A percentile compares a stretch with the other conserved stretches of the same genome.
phyloP scores from a whole-genome alignment of 176 grass and related monocot genomes.

The Neostapfia colusana region DNA sequence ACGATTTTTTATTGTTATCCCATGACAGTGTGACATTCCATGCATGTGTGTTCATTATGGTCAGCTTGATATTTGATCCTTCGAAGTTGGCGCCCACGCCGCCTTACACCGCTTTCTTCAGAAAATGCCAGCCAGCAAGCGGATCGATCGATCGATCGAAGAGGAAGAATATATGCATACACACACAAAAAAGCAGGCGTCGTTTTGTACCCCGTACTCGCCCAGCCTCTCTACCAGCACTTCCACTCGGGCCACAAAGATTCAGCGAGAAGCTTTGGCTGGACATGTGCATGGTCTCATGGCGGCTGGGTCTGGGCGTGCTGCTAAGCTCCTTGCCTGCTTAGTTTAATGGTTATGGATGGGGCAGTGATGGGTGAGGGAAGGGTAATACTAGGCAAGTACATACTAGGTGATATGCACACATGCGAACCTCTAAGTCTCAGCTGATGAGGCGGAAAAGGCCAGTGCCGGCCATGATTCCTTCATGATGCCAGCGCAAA shows the following conservation, averaged over 20 bases:
- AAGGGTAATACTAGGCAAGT: not conserved
- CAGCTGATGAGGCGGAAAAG: not conserved
- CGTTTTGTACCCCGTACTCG: not conserved
- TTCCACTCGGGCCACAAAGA: conserved; percentile 6
- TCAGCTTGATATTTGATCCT: conserved; percentile 8
- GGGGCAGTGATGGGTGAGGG: conserved; percentile 39
- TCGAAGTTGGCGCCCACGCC: conserved; percentile 25
- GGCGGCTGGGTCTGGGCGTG: conserved; percentile 39
- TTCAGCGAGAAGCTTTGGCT: conserved; percentile 51
- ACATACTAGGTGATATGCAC: too few species aligned
- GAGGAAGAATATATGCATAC: conserved; percentile 35
- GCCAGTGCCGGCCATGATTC: conserved; percentile 26
- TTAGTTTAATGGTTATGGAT: conserved; percentile 34
- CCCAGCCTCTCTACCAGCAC: not conserved
- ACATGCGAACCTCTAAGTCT: conserved; percentile 33
- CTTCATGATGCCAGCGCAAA: conserved; percentile 1
- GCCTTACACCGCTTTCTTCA: not conserved
- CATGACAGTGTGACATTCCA: not conserved
- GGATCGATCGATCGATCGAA: not conserved
- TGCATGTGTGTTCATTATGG: conserved; percentile 36
- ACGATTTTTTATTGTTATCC: not conserved
- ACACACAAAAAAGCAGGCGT: conserved; percentile 42
- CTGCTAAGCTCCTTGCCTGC: conserved; percentile 29
- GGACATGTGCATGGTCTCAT: conserved; percentile 43
- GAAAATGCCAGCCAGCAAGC: conserved; percentile 10